A percentile compares a stretch with the other conserved stretches of the same genome.
Conservation (phyloP, 2,329 filamentous ascomycete species). For the Sporothrix euskadiensis region DNA sequence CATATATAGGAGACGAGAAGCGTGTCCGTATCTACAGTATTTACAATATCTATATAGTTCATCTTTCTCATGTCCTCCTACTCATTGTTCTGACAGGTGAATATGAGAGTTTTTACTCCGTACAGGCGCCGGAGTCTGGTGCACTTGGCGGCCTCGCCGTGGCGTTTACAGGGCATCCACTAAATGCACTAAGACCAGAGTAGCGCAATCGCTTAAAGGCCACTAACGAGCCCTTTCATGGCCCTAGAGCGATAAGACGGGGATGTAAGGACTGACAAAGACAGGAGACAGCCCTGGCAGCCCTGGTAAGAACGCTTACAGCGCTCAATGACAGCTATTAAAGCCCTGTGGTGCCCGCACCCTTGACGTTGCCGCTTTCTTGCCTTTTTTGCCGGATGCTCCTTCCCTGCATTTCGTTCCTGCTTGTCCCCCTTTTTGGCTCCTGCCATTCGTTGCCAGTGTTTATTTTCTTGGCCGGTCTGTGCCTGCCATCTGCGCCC, state of each 20-base stretch:
- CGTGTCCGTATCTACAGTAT: background rate
- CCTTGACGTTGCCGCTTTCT: background rate
- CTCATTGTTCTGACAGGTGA: no score
- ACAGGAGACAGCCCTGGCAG: background rate
- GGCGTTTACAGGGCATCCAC: background rate
- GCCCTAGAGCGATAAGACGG: background rate
- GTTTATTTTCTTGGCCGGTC: background rate
- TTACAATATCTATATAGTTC: background rate
- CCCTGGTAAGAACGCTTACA: background rate
- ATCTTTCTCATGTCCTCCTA: background rate
- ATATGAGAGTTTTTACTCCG: no score
- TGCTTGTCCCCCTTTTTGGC: background rate
- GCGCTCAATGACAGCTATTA: background rate
- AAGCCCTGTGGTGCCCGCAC: background rate
- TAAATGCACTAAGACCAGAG: background rate
- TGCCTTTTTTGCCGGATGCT: background rate
- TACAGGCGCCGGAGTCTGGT: no score
- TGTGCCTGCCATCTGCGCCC: no score
- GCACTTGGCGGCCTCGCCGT: no score
- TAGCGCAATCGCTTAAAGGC: background rate
- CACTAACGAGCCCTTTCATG: background rate
- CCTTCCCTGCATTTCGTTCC: background rate
- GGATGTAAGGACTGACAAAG: background rate
- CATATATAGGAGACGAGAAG: constrained; percentile 13
- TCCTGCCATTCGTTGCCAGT: background rate